Percentiles rank a stretch among this genome's conserved stretches.
Evolutionary conservation across 108 stramenopile species (phyloP).

Genomic region (Ochromonas danica): DNA sequence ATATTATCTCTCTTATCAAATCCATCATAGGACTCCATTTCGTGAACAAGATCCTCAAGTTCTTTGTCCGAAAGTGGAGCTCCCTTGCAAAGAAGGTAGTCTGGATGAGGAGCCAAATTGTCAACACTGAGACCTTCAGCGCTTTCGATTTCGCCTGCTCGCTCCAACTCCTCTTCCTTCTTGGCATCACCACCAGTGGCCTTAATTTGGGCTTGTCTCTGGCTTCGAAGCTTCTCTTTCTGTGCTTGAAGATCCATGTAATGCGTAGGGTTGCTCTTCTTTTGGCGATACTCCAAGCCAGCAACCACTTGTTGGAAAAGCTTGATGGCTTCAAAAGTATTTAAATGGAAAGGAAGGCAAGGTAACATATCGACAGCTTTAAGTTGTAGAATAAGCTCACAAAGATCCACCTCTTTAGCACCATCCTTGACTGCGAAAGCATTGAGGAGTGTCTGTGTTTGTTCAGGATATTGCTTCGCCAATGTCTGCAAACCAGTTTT

Average conservation of each 20-base stretch:
- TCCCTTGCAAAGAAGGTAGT: slow-evolving; percentile 70
- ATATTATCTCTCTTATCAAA: not conserved
- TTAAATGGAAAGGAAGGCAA: slow-evolving; percentile 94
- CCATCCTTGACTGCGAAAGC: slow-evolving; percentile 34
- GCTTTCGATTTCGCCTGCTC: slow-evolving; percentile 59
- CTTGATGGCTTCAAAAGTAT: slow-evolving; percentile 90
- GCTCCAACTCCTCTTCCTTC: slow-evolving; percentile 79
- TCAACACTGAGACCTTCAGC: slow-evolving; percentile 80
- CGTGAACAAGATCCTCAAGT: not conserved
- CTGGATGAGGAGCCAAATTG: slow-evolving; percentile 90
- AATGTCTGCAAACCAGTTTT: slow-evolving; percentile 75
- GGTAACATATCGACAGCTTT: slow-evolving; percentile 79
- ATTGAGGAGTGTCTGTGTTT: slow-evolving; percentile 41
- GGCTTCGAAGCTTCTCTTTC: slow-evolving; percentile 45
- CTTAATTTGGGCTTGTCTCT: slow-evolving; percentile 76
- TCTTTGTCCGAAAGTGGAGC: not conserved
- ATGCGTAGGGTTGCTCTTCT: slow-evolving; percentile 82
- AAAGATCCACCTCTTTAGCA: not conserved
- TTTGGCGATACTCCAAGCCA: slow-evolving; percentile 82
- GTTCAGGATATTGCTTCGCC: slow-evolving; percentile 71
- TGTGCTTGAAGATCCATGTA: slow-evolving; percentile 36
- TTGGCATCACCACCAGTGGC: slow-evolving; percentile 78
- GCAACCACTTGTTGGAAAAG: slow-evolving; percentile 90
- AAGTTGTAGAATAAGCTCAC: slow-evolving; percentile 49
- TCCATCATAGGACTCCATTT: not conserved